Evolutionary conservation across 1,284 basidiomycete species (phyloP), one percentile per base, ranked within the genome.

Genomic region (Phaffia rhodozyma): DNA sequence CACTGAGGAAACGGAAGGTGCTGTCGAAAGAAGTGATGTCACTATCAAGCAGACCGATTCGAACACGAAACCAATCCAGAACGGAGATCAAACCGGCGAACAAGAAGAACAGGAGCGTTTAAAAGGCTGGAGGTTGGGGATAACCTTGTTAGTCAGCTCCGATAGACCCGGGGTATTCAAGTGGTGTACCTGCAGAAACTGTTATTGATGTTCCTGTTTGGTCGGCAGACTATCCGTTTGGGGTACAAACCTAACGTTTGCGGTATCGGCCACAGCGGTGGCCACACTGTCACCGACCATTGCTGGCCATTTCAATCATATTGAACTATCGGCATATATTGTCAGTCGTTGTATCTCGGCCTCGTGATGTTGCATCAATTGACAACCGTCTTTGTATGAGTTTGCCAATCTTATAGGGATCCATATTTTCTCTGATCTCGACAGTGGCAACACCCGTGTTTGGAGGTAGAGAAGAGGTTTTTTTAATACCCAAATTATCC

Each of bases 191-290:
- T 55, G 23, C 48, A 11, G 25, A 20, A 47, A 29, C 32, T 52
- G 2, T 43, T 43, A 11, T 43, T 43, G 38, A 43, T 6, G 21
- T 18, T 47, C 34, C 60, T n/a, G 23, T 29, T 50, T 43, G 7
- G 21, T 25, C 20, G 7, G 16, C 54, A 62, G 61, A 48, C 61
- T 62, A 38, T 48, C 62, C 30, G 57, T 64, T 29, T 64, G 62
- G 62, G 62, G 62, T 1, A 60, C 62, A 20, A 64, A 64, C 58
- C 27, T 60, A 5, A 55, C 53, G 9, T 64, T 64, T 16, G 57
- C 62, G 18, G 43, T 64, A 18, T 55, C 51, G 9, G 43, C 57
- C 23, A 60, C 62, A 16, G 62, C 62, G 7, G 38, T 55, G 2
- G 57, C 57, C 1, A 64, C 62, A 18, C 58, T 64, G n/a, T 48